Base-by-base conservation (phyloP, 352 stramenopile genomes). In the Phytopythium litorale region DNA sequence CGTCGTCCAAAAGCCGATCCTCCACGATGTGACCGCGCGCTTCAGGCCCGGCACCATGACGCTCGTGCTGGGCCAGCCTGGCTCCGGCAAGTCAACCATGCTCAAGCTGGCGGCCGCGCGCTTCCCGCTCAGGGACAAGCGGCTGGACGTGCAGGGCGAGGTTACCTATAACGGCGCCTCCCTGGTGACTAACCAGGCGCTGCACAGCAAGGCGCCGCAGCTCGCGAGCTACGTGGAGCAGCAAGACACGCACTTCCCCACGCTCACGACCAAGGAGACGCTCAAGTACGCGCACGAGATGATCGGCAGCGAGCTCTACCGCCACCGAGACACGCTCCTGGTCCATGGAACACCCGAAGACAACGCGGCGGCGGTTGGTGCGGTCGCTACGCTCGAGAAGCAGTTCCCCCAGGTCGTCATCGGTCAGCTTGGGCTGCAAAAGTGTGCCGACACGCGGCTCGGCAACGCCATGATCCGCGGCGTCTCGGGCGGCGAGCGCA, bases 211-310 rank as follows among this genome's bases (percentile, higher is more conserved):
- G 21, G 37, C 67, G 7, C 65, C 62, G 18, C 69, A 57, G 51
- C 49, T 66, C n/a, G 54, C 48, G 40, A 62, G 51, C 4, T 77
- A 75, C 37, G 67, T 75, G n/a, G 28, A 56, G 12, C 72, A 79
- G 53, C 62, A 75, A 15, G 92, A 98, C 68, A 57, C 70, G 18
- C 92, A 98, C 76, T 74, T 83, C 37, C 73, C 92, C 15, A 97
- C 32, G 54, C 51, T 70, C 16, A 97, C 91, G 15, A 90, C 98
- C 1, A 73, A 87, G 55, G 92, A 73, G 57, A 74, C 67, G 52
- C 54, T 74, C 16, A 30, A 63, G 57, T 74, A 66, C 37, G 67
- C 67, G 93, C 94, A 92, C 66, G 79, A 93, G 52, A 94, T 86
- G 62, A 73, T 51, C 11, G 68, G 66, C 18, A 62, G 65, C 19